Conservation (phyloP, 192 early-diverging fungal species). For the Coemansia sp. region DNA sequence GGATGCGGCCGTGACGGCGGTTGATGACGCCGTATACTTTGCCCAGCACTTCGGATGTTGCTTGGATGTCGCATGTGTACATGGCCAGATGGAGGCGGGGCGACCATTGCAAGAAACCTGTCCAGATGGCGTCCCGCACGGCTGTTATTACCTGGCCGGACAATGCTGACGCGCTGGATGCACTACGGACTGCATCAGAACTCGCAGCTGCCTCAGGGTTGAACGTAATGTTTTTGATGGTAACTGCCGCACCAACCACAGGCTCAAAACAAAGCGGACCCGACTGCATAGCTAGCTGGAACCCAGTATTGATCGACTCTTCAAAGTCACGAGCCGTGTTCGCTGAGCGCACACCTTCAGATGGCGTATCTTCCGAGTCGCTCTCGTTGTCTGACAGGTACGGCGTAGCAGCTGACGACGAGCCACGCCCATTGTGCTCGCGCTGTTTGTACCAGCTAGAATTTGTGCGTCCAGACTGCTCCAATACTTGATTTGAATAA, state of each 20-base stretch:
- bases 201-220: slow-evolving; percentile 1
- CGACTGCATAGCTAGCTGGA: slow-evolving; percentile 85
- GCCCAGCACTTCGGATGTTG: slow-evolving; percentile 90
- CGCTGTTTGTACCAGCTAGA: slow-evolving; percentile 39
- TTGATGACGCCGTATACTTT: slow-evolving; percentile 94
- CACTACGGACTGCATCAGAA: not conserved
- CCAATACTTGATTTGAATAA: slow-evolving; percentile 34
- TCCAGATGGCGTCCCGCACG: slow-evolving; percentile 76
- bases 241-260: slow-evolving; percentile 71
- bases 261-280: slow-evolving; percentile 97
- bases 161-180: slow-evolving; percentile 14
- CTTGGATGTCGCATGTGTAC: slow-evolving; percentile 97
- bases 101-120: slow-evolving; percentile 90
- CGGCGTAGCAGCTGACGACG: slow-evolving; percentile 32
- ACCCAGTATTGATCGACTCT: slow-evolving; percentile 81
- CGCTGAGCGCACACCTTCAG: slow-evolving; percentile 10
- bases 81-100: slow-evolving; percentile 93
- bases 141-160: slow-evolving; percentile 87
- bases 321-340: slow-evolving; percentile 67
- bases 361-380: slow-evolving; percentile 12
- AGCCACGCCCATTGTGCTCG: slow-evolving; percentile 2
- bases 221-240: slow-evolving; percentile 30
- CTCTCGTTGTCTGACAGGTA: slow-evolving; percentile 39
- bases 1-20: slow-evolving; percentile 84
- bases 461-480: slow-evolving; percentile 18